A percentile compares a stretch with the other conserved stretches of the same genome.
Conservation (phyloP, 2,329 filamentous ascomycete genomes). For the Ascocoryne sarcoides region DNA sequence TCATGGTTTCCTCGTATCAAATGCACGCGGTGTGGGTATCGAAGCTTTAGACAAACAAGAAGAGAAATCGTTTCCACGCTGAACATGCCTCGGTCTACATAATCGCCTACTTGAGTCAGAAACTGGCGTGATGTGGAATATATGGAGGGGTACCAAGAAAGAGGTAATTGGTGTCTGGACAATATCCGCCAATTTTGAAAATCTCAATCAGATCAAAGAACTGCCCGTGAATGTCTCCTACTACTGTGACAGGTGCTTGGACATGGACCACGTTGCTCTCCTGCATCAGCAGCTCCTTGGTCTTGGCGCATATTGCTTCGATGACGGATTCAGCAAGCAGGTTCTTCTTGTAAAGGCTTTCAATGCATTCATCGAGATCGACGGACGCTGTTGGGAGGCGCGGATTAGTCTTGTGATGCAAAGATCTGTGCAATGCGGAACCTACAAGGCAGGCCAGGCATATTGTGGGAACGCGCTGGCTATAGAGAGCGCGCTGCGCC, state of each 20-base stretch:
- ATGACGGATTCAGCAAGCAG: constrained; percentile 95
- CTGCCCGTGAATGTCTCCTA: constrained; percentile 97
- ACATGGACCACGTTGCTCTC: constrained; percentile 99
- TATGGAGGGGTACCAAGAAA: constrained; percentile 62
- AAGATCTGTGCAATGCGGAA: constrained; percentile 6
- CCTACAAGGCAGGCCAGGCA: constrained; percentile 51
- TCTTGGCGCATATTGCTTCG: constrained; percentile 98
- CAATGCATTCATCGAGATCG: constrained; percentile 97
- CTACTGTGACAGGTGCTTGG: constrained; percentile 87
- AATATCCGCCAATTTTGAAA: constrained; percentile 95
- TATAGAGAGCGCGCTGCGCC: constrained; percentile 15
- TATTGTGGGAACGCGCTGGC: constrained; percentile 29
- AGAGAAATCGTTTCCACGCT: constrained; percentile 98
- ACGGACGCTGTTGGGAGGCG: constrained; percentile 66
- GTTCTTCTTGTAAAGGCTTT: constrained; percentile 93
- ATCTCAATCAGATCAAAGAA: constrained; percentile 99
- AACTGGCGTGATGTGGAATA: not conserved
- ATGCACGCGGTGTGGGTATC: constrained; percentile 92
- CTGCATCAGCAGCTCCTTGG: constrained; percentile 97
- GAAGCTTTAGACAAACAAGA: constrained; percentile 91
- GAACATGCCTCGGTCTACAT: constrained; percentile 96
- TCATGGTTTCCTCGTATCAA: constrained; percentile 97
- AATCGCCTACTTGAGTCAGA: constrained; percentile 54
- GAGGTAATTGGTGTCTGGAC: constrained; percentile 95
- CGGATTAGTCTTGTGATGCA: constrained; percentile 3